Evolutionary conservation across 257 asterid genomes (phyloP).

Genomic region (Apocynum venetum): DNA sequence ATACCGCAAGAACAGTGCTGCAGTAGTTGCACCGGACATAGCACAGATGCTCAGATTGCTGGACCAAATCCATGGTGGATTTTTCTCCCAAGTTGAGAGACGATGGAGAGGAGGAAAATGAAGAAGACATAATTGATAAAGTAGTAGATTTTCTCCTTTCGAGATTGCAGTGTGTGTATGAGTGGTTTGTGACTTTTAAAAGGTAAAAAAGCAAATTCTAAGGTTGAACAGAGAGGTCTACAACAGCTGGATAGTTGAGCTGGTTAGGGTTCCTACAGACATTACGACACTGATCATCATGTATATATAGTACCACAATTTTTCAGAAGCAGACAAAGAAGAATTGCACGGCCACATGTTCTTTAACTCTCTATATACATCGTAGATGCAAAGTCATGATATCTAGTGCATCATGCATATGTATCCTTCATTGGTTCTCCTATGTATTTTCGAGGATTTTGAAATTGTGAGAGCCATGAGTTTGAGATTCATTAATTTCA

Average conservation of each 20-base stretch:
- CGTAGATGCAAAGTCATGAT: not conserved
- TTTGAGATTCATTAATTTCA: not conserved
- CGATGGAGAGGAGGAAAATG: conserved; percentile 29
- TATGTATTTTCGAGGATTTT: not conserved
- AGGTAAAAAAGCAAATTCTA: not conserved
- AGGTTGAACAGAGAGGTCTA: conserved; percentile 2
- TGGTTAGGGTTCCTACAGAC: conserved; percentile 4
- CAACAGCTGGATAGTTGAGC: not conserved
- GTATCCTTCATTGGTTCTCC: not conserved
- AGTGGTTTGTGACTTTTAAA: not conserved
- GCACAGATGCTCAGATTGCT: conserved; percentile 82
- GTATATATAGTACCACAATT: not conserved
- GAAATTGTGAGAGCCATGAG: not conserved
- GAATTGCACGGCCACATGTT: not conserved
- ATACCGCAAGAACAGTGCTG: conserved; percentile 95
- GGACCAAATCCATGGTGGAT: conserved; percentile 66
- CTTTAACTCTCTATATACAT: not conserved
- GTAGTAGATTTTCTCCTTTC: not conserved
- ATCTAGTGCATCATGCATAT: not conserved
- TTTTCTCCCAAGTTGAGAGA: conserved; percentile 23
- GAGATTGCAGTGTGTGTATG: not conserved
- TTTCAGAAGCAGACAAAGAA: conserved; percentile 11
- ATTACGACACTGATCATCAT: not conserved
- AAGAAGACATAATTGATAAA: conserved; percentile 12
- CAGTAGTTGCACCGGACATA: conserved; percentile 94